These are phyloP conservation scores for Sicyos edulis DNA, from an alignment of 306 rosid species.

Conservation along the genomic window DNA sequence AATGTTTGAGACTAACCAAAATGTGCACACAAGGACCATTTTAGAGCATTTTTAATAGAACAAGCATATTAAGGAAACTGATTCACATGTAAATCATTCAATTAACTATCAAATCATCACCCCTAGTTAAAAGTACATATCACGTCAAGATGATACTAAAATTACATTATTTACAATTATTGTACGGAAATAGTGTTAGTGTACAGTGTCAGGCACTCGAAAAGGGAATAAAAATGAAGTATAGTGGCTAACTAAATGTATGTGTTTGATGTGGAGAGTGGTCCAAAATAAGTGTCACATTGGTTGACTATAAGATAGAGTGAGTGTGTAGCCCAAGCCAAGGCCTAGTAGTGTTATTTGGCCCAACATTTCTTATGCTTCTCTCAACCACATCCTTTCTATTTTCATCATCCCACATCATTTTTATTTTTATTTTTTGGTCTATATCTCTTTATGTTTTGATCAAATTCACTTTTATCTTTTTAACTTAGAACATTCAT, in stretches of 20 bases:
- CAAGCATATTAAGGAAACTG: too few species aligned
- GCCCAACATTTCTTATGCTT: slow-evolving; percentile 1
- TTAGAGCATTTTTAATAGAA: too few species aligned
- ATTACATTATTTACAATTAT: not conserved
- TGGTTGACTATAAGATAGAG: too few species aligned
- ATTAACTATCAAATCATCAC: too few species aligned
- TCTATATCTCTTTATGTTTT: not conserved
- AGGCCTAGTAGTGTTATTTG: not conserved
- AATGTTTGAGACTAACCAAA: too few species aligned
- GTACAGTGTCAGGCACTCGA: not conserved
- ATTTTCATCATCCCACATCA: not conserved
- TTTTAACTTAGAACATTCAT: not conserved
- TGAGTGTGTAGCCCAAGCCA: too few species aligned
- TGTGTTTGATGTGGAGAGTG: not conserved
- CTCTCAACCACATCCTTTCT: not conserved
- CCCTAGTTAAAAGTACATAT: too few species aligned
- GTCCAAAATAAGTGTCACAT: not conserved
- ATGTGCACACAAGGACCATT: too few species aligned
- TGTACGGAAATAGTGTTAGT: not conserved
- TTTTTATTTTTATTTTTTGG: not conserved
- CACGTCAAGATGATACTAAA: not conserved
- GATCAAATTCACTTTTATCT: not conserved
- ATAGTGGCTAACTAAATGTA: not conserved
- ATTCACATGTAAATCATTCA: too few species aligned
- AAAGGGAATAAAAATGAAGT: not conserved